These are phyloP conservation scores for Trichosanthes cucumerina DNA, from an alignment of 306 rosid species.

Conservation along the genomic window DNA sequence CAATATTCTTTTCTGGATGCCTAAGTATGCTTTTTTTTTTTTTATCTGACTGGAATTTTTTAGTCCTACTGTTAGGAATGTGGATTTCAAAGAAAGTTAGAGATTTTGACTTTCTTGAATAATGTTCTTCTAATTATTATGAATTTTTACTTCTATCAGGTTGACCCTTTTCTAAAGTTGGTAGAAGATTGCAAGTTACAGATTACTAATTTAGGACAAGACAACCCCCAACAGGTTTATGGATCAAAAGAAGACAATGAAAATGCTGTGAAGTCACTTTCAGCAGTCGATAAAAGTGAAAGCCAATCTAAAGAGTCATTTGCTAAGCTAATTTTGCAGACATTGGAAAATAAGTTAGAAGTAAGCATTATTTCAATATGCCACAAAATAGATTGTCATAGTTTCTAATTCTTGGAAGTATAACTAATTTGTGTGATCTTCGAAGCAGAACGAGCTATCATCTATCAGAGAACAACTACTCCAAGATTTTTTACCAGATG, in stretches of 20 bases:
- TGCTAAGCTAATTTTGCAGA: slow-evolving; percentile 40
- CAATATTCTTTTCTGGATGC: neutral
- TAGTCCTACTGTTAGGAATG: neutral
- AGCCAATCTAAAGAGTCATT: slow-evolving; percentile 32
- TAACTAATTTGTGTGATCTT: neutral
- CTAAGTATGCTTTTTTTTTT: neutral
- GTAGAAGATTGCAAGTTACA: slow-evolving; percentile 57
- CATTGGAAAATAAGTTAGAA: slow-evolving; percentile 29
- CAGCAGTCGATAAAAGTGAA: slow-evolving; percentile 20
- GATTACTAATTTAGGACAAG: slow-evolving; percentile 20
- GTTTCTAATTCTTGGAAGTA: neutral
- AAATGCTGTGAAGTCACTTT: slow-evolving; percentile 35
- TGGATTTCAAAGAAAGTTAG: neutral
- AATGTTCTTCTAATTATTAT: neutral
- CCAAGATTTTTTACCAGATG: slow-evolving; percentile 46
- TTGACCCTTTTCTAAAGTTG: slow-evolving; percentile 68
- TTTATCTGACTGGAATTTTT: neutral
- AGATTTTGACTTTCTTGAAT: neutral
- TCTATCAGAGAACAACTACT: slow-evolving; percentile 36
- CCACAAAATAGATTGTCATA: neutral
- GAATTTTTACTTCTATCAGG: slow-evolving; percentile 20
- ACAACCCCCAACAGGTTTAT: slow-evolving; percentile 22
- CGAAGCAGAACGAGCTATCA: slow-evolving; percentile 21
- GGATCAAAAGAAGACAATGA: slow-evolving; percentile 70
- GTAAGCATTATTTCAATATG: slow-evolving; percentile 19